Percentiles rank a stretch among this genome's conserved stretches.
These are phyloP conservation scores for Nemania abortiva DNA, from an alignment of 2,329 filamentous ascomycete genomes.

Conservation along the genomic window DNA sequence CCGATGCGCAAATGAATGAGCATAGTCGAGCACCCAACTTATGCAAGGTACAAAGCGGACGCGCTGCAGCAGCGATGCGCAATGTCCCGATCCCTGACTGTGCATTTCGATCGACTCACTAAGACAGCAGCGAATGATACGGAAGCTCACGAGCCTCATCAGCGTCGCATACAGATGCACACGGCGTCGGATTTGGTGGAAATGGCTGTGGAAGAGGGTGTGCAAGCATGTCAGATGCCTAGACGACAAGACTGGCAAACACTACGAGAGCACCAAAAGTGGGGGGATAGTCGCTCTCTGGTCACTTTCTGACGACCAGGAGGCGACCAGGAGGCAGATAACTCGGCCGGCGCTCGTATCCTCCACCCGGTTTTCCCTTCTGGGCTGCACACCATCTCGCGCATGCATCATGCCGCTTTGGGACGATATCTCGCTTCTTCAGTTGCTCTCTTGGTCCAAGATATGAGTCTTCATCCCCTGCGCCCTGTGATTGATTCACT, in stretches of 20 bases:
- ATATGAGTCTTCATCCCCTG: constrained; percentile 37
- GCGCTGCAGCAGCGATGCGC: constrained; percentile 43
- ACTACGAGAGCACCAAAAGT: background rate
- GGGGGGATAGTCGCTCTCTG: constrained; percentile 8
- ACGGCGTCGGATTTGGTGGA: constrained; percentile 28
- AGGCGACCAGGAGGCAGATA: constrained; percentile 10
- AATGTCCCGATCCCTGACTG: constrained; percentile 44
- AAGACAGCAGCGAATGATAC: constrained; percentile 49
- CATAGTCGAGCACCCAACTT: constrained; percentile 28
- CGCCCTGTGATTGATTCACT: constrained; percentile 40
- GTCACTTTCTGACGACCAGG: background rate
- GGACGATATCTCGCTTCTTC: constrained; percentile 37
- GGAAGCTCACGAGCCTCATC: constrained; percentile 48
- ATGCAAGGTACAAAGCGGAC: constrained; percentile 51
- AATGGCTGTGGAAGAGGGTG: constrained; percentile 41
- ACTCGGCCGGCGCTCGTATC: constrained; percentile 41
- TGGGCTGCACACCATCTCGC: constrained; percentile 45
- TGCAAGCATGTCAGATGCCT: constrained; percentile 50
- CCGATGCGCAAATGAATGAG: constrained; percentile 10
- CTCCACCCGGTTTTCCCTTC: constrained; percentile 38
- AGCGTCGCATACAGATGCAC: constrained; percentile 45
- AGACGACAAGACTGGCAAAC: constrained; percentile 34
- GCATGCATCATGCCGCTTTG: constrained; percentile 42
- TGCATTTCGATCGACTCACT: constrained; percentile 44
- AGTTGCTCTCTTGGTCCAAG: constrained; percentile 24